Evolutionary conservation across 1,284 basidiomycete species (phyloP).

Genomic region (Pterulicium gracile): DNA sequence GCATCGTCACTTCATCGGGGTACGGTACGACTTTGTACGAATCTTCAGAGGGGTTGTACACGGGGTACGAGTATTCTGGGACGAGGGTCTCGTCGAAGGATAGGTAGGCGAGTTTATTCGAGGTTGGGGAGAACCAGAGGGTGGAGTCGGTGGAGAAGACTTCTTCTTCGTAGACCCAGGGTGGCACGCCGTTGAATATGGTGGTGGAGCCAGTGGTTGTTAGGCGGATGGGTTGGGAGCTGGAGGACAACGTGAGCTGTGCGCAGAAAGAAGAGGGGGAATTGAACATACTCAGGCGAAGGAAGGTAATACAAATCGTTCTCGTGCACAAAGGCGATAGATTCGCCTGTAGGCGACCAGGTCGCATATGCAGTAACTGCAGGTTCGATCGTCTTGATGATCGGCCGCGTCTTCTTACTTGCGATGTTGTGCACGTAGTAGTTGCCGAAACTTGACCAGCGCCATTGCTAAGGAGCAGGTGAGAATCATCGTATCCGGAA

Average conservation of each 20-base stretch:
- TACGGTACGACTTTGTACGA: slow-evolving; percentile 69
- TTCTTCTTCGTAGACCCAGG: slow-evolving; percentile 98
- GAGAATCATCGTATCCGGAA: slow-evolving; percentile 5
- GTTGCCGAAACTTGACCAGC: slow-evolving; percentile 80
- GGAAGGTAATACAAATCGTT: slow-evolving; percentile 82
- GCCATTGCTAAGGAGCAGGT: slow-evolving; percentile 64
- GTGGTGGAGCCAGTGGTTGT: slow-evolving; percentile 76
- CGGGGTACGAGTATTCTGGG: slow-evolving; percentile 76
- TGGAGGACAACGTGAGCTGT: slow-evolving; percentile 4
- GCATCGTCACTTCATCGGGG: slow-evolving; percentile 69
- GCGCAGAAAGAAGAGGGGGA: slow-evolving; percentile 1
- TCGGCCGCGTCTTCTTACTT: slow-evolving; percentile 52
- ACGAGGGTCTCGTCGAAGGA: slow-evolving; percentile 84
- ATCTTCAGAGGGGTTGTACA: slow-evolving; percentile 80
- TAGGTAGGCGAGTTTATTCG: slow-evolving; percentile 75
- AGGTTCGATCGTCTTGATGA: slow-evolving; percentile 54
- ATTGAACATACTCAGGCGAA: slow-evolving; percentile 28
- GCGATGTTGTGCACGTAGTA: slow-evolving; percentile 74
- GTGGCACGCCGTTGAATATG: slow-evolving; percentile 89
- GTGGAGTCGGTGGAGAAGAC: slow-evolving; percentile 68
- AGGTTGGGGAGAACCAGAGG: slow-evolving; percentile 89
- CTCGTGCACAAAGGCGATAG: slow-evolving; percentile 71
- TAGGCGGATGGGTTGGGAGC: slow-evolving; percentile 57
- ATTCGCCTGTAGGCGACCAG: slow-evolving; percentile 78
- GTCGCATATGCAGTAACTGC: slow-evolving; percentile 68